Base-by-base conservation (phyloP, 306 rosid genomes). In the Sphenostylis stenocarpa region DNA sequence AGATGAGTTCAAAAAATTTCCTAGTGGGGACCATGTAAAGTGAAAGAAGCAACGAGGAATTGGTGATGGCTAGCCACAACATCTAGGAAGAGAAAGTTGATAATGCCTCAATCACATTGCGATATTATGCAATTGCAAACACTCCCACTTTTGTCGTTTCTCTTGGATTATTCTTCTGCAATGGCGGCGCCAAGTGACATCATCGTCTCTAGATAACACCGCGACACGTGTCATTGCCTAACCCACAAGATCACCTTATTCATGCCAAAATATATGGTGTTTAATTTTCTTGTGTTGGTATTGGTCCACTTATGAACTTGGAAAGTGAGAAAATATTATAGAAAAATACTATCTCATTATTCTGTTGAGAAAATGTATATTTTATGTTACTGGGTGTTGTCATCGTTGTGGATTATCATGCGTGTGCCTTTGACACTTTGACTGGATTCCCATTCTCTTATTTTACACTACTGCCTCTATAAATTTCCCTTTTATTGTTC, bases 151-250 rank as follows among this genome's bases (percentile, higher is more conserved):
- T 55, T 77, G 80, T 72, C 79, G 43, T 53, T 77, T 72, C 11
- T 52, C 38, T 7, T 0, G 4, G 5, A 53, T 77, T 72, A 76
- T 26, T 47, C 19, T 17, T 24, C 43, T 3, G 31, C 23, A 73
- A 64, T 75, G 88, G 86, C 88, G 81, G 84, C 88, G 28, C 2
- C n/a, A 8, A 34, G 14, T 74, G 84, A 77, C 73, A 11, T 63
- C 76, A 78, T 67, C 62, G 57, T 56, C 58, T 78, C 36, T 0
- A 64, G 69, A 82, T 78, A 65, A 75, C 19, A 2, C 64, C 23
- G 6, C 15, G 70, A 75, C 88, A 69, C 63, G 88, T 85, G 76
- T 21, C 81, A 10, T 1, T 0, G 7, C 29, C 3, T 1, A n/a
- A 0, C 19, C 70, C 62, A 56, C 28, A n/a, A 10, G 61, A n/a